Base-by-base conservation (phyloP, 306 rosid genomes). In the Arachis hypogaea region DNA sequence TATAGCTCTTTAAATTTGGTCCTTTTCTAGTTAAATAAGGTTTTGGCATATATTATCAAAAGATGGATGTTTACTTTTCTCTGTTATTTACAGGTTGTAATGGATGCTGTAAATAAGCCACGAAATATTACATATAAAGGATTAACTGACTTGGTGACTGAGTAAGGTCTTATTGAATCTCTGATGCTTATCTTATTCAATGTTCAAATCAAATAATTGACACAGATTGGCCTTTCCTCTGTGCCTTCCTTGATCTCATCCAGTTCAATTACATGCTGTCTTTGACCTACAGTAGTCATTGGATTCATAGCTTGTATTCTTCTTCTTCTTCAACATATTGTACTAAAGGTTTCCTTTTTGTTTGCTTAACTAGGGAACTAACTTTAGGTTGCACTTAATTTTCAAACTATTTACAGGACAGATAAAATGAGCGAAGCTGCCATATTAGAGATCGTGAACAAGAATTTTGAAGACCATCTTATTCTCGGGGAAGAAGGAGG, bases 401-500 rank as follows among this genome's bases (percentile, higher is more conserved):
- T 75, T 78, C 55, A 47, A 80, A 76, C 69, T 59, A 75, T 72
- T 66, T 80, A 74, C 93, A 93, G 98, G 77, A 92, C 99, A 38
- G 99, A 94, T 85, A 94, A 94, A 87, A 85, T 78, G 90, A 91
- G 99, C 55, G 99, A 94, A 85, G 82, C 88, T 77, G 90, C 97
- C 80, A 87, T 94, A 78, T 77, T 94, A 71, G 87, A 88, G 55
- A 89, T 89, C 42, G 88, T 94, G 80, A 85, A 73, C 69, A 80
- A 83, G 82, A 89, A 89, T 81, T 94, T 92, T 65, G 60, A 63
- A 49, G 90, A 88, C 75, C 99, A 94, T 77, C 97, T 94, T 67
- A 65, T 94, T 86, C 95, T 94, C 74, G 99, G 99, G 71, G 99
- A 94, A 84, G 99, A 94, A 88, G 99, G 96, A 68, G 99, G 99